These are phyloP conservation scores for Paramarasmius palmivorus DNA, from an alignment of 1,284 basidiomycete species.

Conservation along the genomic window DNA sequence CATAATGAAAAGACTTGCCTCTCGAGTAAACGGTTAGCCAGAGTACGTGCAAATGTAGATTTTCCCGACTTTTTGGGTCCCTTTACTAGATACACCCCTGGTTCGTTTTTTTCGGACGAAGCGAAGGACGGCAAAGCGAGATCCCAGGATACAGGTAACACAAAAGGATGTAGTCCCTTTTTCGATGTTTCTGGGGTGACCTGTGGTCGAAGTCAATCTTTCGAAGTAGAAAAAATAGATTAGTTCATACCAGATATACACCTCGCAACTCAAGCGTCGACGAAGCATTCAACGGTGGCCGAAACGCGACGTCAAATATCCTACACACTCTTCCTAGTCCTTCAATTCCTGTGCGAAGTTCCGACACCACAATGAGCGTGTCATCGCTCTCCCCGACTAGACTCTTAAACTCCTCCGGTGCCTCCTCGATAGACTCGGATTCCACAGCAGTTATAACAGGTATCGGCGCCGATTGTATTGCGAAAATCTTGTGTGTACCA, in stretches of 20 bases:
- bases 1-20: slow-evolving; percentile 37
- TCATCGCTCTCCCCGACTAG: slow-evolving; percentile 17
- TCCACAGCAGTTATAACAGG: slow-evolving; percentile 48
- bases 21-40: slow-evolving; percentile 72
- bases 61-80: slow-evolving; percentile 90
- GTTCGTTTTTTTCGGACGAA: slow-evolving; percentile 7
- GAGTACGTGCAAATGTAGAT: slow-evolving; percentile 78
- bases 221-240: not conserved
- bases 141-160: slow-evolving; percentile 61
- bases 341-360: slow-evolving; percentile 57
- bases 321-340: slow-evolving; percentile 62
- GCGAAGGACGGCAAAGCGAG: slow-evolving; percentile 36
- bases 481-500: slow-evolving; percentile 51
- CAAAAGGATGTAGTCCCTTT: slow-evolving; percentile 48
- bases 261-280: slow-evolving; percentile 46
- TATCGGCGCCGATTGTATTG: slow-evolving; percentile 67
- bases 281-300: slow-evolving; percentile 30
- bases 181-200: slow-evolving; percentile 30
- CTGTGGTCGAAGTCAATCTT: slow-evolving; percentile 28
- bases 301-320: slow-evolving; percentile 61
- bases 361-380: slow-evolving; percentile 55
- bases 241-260: slow-evolving; percentile 53
- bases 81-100: slow-evolving; percentile 62
- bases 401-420: slow-evolving; percentile 27
- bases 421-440: slow-evolving; percentile 8